These are phyloP conservation scores for Venturia aucupariae DNA, from an alignment of 2,329 filamentous ascomycete species.

Conservation along the genomic window DNA sequence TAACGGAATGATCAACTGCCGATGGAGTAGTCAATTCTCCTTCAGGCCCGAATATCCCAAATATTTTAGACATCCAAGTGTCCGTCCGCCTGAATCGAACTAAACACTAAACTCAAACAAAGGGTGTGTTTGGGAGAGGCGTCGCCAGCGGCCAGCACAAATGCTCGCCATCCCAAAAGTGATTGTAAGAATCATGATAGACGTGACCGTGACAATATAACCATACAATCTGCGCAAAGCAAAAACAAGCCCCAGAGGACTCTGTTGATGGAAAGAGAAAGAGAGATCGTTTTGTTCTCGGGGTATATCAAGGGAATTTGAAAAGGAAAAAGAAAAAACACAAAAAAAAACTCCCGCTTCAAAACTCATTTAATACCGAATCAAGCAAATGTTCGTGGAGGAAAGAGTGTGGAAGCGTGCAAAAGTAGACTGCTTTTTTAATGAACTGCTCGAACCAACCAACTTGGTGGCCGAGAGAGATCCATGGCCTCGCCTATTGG, in stretches of 20 bases:
- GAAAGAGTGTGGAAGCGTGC: no score
- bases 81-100: not conserved
- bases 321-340: no score
- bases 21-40: not conserved
- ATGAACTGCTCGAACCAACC: constrained; percentile 1
- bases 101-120: not conserved
- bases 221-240: not conserved
- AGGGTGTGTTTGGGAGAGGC: not conserved
- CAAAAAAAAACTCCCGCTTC: not conserved
- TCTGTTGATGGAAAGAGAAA: not conserved
- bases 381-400: not conserved
- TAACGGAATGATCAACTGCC: not conserved
- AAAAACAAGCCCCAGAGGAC: not conserved
- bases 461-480: constrained; percentile 6
- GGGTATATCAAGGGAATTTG: not conserved
- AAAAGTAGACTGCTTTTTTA: not conserved
- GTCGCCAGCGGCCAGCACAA: not conserved
- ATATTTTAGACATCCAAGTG: not conserved
- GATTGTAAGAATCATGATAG: constrained; percentile 5
- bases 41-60: not conserved
- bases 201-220: constrained; percentile 4
- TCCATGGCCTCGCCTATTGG: not conserved
- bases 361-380: not conserved
- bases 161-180: not conserved
- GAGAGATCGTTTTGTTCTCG: not conserved